These are phyloP conservation scores for Globisporangium mamillatum DNA, from an alignment of 352 stramenopile genomes.

Conservation along the genomic window DNA sequence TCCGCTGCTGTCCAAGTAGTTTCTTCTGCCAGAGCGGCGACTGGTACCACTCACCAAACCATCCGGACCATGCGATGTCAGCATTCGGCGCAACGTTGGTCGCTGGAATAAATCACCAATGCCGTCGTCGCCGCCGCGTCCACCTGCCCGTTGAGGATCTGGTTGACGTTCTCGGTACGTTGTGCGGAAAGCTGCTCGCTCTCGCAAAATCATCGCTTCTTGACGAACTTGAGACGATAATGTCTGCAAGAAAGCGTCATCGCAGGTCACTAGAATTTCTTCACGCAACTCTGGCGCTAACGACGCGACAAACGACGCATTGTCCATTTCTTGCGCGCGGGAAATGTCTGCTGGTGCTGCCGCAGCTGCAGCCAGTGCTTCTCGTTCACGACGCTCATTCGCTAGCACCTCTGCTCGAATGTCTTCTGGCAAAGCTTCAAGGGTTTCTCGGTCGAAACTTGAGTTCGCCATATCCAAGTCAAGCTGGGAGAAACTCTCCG, in stretches of 20 bases:
- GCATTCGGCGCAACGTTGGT: constrained; percentile 73
- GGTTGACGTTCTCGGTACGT: constrained; percentile 60
- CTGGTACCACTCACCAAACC: constrained; percentile 27
- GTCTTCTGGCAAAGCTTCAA: constrained; percentile 96
- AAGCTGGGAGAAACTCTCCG: constrained; percentile 74
- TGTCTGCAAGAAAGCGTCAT: constrained; percentile 94
- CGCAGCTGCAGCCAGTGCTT: constrained; percentile 62
- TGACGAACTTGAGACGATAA: constrained; percentile 92
- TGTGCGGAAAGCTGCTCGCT: constrained; percentile 85
- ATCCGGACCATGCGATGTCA: constrained; percentile 71
- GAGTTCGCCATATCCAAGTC: constrained; percentile 84
- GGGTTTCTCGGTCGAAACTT: constrained; percentile 93
- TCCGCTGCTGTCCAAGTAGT: constrained; percentile 38
- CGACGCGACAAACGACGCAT: constrained; percentile 96
- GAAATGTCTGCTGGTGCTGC: constrained; percentile 89
- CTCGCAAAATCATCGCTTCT: constrained; percentile 94
- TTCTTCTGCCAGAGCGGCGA: constrained; percentile 39
- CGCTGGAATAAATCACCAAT: constrained; percentile 70
- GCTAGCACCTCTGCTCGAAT: constrained; percentile 96
- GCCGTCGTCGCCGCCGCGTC: constrained; percentile 38
- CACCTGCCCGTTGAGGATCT: constrained; percentile 23
- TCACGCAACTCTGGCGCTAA: constrained; percentile 93
- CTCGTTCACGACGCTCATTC: constrained; percentile 93
- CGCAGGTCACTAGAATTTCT: constrained; percentile 96
- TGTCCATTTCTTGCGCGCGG: constrained; percentile 98